Base-by-base conservation (phyloP, 345 rosid species). In the Arabis hirsuta region DNA sequence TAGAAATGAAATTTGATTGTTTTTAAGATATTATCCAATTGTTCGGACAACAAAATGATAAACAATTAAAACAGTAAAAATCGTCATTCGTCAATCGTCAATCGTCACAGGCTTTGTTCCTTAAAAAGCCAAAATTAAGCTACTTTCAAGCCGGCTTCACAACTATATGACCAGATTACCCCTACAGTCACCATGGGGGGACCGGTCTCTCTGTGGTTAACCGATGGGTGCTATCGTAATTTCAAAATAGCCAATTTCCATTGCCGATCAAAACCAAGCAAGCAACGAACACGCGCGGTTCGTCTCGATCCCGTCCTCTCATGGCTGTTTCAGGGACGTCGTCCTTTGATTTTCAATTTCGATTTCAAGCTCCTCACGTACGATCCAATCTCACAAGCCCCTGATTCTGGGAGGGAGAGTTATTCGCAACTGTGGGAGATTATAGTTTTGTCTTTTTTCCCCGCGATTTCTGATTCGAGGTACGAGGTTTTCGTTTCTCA, bases 191-290 rank as follows among this genome's bases (percentile, higher is more conserved):
- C n/a, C 27, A 13, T 5, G 24, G 43, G 24, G 44, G 50, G 65
- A 63, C 58, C 51, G 32, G 4, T 48, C 52, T 51, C 8, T 43
- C 14, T 34, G 5, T 0, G 51, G 50, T 55, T 12, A 72, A 58
- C 58, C 3, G 59, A 62, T 71, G 96, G 93, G 80, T 48, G 82
- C 36, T 72, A 68, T 0, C 0, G 93, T 86, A 72, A 84, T 80
- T 79, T 61, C 9, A 1, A 0, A 0, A 1, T 9, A 14, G 54
- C 79, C 74, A 87, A 66, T 74, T 77, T 19, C 80, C 89, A 80
- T 86, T 82, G 89, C 90, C 96, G 98, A 92, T 87, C 91, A 88
- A 84, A 87, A 87, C 45, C 73, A 77, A 36, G 69, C 83, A 82
- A 82, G 60, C 80, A 82, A 78, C 71, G 80, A 56, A 64, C 76